Evolutionary conservation across 1,284 basidiomycete species (phyloP).

Genomic region (Pulchroboletus neoregius): DNA sequence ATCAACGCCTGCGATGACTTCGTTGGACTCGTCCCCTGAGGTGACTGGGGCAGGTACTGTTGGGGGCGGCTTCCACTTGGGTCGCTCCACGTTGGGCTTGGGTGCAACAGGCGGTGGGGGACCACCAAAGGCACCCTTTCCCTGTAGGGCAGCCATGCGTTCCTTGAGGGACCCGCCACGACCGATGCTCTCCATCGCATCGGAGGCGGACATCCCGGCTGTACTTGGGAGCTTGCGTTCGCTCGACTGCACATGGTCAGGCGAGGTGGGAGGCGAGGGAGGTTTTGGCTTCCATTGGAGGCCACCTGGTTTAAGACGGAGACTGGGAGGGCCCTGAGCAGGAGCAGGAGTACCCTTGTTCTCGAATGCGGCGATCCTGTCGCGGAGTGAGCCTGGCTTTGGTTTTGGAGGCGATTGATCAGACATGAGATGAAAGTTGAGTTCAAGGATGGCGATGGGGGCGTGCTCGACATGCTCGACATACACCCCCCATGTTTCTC

Average conservation of each 20-base stretch:
- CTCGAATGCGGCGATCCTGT: slow-evolving; percentile 82
- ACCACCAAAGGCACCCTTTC: slow-evolving; percentile 69
- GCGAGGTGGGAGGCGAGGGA: slow-evolving; percentile 50
- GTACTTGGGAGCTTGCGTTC: slow-evolving; percentile 29
- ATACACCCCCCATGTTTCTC: slow-evolving; percentile 17
- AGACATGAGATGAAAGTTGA: slow-evolving; percentile 38
- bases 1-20: slow-evolving; percentile 18
- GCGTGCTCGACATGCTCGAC: slow-evolving; percentile 20
- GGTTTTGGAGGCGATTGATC: slow-evolving; percentile 46
- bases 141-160: slow-evolving; percentile 88
- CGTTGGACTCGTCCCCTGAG: slow-evolving; percentile 41
- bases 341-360: slow-evolving; percentile 39
- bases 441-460: slow-evolving; percentile 7
- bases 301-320: slow-evolving; percentile 66
- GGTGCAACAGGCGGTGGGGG: slow-evolving; percentile 48
- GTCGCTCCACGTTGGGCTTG: slow-evolving; percentile 61
- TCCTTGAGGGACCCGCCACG: slow-evolving; percentile 73
- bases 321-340: slow-evolving; percentile 37
- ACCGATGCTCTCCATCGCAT: slow-evolving; percentile 78
- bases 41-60: slow-evolving; percentile 35
- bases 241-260: slow-evolving; percentile 23
- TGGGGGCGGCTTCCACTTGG: slow-evolving; percentile 79
- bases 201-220: slow-evolving; percentile 70
- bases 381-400: slow-evolving; percentile 72
- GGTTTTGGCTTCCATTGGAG: slow-evolving; percentile 66